Percentiles rank a stretch among this genome's conserved stretches.
These are phyloP conservation scores for Arthrinium puccinioides DNA, from an alignment of 2,329 filamentous ascomycete genomes.

Conservation along the genomic window DNA sequence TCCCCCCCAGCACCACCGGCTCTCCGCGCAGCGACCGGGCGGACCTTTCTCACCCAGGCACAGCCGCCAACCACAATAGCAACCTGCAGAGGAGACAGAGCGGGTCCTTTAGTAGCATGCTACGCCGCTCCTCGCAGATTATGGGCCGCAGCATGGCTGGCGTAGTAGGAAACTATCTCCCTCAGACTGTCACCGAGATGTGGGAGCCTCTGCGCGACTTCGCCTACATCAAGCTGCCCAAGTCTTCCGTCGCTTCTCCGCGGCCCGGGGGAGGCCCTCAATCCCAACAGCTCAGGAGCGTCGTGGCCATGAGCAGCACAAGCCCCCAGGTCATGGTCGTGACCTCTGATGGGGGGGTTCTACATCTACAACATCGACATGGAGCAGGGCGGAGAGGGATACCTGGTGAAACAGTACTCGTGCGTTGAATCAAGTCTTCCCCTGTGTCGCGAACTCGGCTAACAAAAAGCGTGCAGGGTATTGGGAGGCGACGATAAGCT, in stretches of 20 bases:
- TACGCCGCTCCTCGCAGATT: conserved; percentile 90
- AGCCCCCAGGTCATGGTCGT: conserved; percentile 97
- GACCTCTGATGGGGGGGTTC: conserved; percentile 89
- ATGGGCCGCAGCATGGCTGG: conserved; percentile 85
- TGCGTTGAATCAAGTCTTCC: conserved; percentile 40
- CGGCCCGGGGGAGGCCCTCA: conserved; percentile 15
- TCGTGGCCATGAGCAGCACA: conserved; percentile 95
- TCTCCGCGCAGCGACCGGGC: conserved; percentile 41
- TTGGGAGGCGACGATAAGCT: conserved; percentile 4
- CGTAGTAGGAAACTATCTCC: conserved; percentile 85
- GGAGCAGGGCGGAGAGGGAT: conserved; percentile 88
- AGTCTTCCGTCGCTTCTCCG: conserved; percentile 29
- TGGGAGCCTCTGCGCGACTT: conserved; percentile 96
- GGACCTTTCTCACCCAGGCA: conserved; percentile 25
- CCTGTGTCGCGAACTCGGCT: not conserved
- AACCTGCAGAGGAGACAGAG: conserved; percentile 43
- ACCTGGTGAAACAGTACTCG: conserved; percentile 87
- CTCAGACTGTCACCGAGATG: conserved; percentile 91
- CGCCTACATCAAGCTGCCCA: conserved; percentile 90
- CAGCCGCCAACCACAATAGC: conserved; percentile 14
- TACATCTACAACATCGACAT: conserved; percentile 95
- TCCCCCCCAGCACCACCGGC: conserved; percentile 37
- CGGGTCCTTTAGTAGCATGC: conserved; percentile 80
- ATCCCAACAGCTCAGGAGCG: conserved; percentile 61
- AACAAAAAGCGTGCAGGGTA: not conserved